Evolutionary conservation across 345 rosid species (phyloP).

Genomic region (Arabis hirsuta): DNA sequence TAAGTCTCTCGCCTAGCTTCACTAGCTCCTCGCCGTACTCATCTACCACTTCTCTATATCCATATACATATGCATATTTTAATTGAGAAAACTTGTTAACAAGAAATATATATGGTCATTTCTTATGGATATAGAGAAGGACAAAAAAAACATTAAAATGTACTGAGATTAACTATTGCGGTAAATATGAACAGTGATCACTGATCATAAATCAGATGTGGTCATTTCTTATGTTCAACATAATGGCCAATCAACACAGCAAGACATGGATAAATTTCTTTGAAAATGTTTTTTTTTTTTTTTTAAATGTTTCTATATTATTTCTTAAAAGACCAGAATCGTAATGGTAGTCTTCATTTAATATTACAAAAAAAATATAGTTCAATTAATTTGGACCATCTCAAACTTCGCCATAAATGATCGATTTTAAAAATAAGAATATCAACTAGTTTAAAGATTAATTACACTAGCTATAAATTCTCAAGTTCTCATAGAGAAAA

Average conservation of each 20-base stretch:
- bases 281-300: too few species aligned
- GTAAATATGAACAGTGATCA: too few species aligned
- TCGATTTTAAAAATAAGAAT: neutral
- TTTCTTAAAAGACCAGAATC: neutral
- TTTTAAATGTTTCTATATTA: neutral
- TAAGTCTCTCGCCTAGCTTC: constrained; percentile 57
- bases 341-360: neutral
- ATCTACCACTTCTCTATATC: constrained; percentile 63
- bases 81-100: too few species aligned
- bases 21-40: constrained; percentile 72
- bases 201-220: too few species aligned
- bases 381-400: constrained; percentile 9
- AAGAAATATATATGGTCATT: too few species aligned
- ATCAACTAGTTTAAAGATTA: too few species aligned
- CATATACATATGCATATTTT: neutral
- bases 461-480: neutral
- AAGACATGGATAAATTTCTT: neutral
- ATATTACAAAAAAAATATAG: neutral
- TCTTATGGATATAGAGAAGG: too few species aligned
- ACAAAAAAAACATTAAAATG: too few species aligned
- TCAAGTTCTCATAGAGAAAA: constrained; percentile 1
- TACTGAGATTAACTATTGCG: too few species aligned
- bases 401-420: constrained; percentile 29
- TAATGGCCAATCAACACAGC: neutral
- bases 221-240: neutral